Evolutionary conservation across 2,329 filamentous ascomycete species (phyloP).

Genomic region (Emergomyces pasteurianus): DNA sequence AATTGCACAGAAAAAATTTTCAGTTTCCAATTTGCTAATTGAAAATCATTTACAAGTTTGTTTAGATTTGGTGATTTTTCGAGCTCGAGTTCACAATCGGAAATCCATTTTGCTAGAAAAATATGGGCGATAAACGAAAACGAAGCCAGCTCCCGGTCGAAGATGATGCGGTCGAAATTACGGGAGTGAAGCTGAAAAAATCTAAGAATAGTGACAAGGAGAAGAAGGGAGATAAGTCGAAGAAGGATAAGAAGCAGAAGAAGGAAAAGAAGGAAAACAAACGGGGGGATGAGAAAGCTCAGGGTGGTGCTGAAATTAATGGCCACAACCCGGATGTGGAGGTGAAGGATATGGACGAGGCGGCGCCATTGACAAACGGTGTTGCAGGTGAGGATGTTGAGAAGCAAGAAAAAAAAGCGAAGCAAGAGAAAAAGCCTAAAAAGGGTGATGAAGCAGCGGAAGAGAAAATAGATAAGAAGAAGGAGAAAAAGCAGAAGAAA

Average conservation of each 20-base stretch:
- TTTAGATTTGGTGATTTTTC: background rate
- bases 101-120: background rate
- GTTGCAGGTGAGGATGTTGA: background rate
- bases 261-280: background rate
- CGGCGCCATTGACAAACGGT: background rate
- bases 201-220: slow-evolving; percentile 4
- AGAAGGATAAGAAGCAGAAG: slow-evolving; percentile 1
- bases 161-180: slow-evolving; percentile 5
- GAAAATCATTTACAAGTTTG: no score
- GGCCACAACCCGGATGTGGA: slow-evolving; percentile 15
- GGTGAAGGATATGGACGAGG: slow-evolving; percentile 9
- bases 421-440: slow-evolving; percentile 12
- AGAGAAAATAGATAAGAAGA: slow-evolving; percentile 9
- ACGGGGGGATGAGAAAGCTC: background rate
- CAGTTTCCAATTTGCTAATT: background rate
- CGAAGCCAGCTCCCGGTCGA: slow-evolving; percentile 5
- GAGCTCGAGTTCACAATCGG: background rate
- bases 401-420: slow-evolving; percentile 14
- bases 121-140: slow-evolving; percentile 15
- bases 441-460: background rate
- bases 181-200: slow-evolving; percentile 10
- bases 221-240: background rate
- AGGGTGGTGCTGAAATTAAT: background rate
- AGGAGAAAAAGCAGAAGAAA: background rate
- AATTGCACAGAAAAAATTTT: background rate